Evolutionary conservation across 2,329 filamentous ascomycete genomes (phyloP).

Genomic region (Penicillium sp.): DNA sequence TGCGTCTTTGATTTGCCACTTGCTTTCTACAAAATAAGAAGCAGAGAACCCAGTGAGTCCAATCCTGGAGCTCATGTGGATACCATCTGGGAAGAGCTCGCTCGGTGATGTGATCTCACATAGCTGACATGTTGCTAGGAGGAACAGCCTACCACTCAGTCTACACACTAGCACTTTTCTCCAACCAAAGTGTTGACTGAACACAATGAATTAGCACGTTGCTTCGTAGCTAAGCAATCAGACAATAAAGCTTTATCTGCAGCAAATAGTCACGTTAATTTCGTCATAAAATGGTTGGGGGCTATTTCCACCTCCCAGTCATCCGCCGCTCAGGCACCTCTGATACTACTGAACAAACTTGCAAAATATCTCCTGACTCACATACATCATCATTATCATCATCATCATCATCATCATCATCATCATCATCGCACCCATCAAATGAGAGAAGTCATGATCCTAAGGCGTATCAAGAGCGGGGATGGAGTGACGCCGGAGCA

Average conservation of each 20-base stretch:
- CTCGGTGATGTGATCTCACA: slow-evolving; percentile 18
- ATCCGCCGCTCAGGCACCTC: slow-evolving; percentile 32
- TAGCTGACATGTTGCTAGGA: slow-evolving; percentile 31
- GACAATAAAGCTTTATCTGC: neutral
- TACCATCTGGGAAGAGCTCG: neutral
- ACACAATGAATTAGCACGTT: slow-evolving; percentile 3
- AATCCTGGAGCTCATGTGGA: slow-evolving; percentile 1
- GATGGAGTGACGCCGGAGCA: slow-evolving; percentile 27
- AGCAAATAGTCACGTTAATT: too few species aligned
- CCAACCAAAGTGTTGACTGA: slow-evolving; percentile 5
- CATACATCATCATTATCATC: slow-evolving; percentile 34
- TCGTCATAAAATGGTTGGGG: slow-evolving; percentile 34
- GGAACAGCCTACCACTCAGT: slow-evolving; percentile 14
- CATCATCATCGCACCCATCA: slow-evolving; percentile 27
- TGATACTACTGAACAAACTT: slow-evolving; percentile 25
- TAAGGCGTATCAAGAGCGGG: slow-evolving; percentile 15
- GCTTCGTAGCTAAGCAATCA: slow-evolving; percentile 8
- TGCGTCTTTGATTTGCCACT: slow-evolving; percentile 1
- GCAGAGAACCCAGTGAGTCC: neutral
- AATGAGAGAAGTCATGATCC: slow-evolving; percentile 29
- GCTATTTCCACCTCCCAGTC: slow-evolving; percentile 39
- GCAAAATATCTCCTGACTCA: slow-evolving; percentile 29
- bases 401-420: slow-evolving; percentile 32
- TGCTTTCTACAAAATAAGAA: neutral
- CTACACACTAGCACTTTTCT: slow-evolving; percentile 4